Percentiles rank a stretch among this genome's conserved stretches.
These are phyloP conservation scores for Aureobasidium melanogenum DNA, from an alignment of 2,329 filamentous ascomycete species.

Conservation along the genomic window DNA sequence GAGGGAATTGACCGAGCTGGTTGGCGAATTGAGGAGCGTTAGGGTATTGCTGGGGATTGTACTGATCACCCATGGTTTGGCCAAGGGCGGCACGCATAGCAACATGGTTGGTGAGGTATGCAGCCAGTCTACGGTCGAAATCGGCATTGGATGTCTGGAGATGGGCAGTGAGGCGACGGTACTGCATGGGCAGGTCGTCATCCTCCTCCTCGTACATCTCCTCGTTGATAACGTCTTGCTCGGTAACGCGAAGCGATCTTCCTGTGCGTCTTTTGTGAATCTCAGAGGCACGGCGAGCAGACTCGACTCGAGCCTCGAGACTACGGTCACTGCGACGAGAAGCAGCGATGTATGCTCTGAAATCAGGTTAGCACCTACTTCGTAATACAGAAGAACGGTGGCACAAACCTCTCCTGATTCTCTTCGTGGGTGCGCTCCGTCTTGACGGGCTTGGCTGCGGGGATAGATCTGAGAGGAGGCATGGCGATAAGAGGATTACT, in stretches of 20 bases:
- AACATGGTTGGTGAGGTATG: slow-evolving; percentile 50
- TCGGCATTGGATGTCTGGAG: slow-evolving; percentile 52
- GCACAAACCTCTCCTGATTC: slow-evolving; percentile 60
- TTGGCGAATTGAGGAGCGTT: slow-evolving; percentile 33
- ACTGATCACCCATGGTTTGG: slow-evolving; percentile 34
- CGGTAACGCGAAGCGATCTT: slow-evolving; percentile 69
- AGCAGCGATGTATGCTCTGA: slow-evolving; percentile 81
- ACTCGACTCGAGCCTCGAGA: slow-evolving; percentile 79
- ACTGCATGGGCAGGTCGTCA: slow-evolving; percentile 63
- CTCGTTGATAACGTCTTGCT: slow-evolving; percentile 79
- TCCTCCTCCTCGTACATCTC: slow-evolving; percentile 97
- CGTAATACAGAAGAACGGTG: neutral
- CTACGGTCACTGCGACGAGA: slow-evolving; percentile 80
- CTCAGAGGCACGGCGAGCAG: slow-evolving; percentile 77
- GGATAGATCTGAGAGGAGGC: slow-evolving; percentile 30
- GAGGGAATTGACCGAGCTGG: slow-evolving; percentile 22
- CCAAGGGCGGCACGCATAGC: slow-evolving; percentile 45
- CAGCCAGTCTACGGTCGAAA: slow-evolving; percentile 54
- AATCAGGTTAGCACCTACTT: neutral
- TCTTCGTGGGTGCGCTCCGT: slow-evolving; percentile 70
- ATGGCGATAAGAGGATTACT: slow-evolving; percentile 15
- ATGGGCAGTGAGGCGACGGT: slow-evolving; percentile 54
- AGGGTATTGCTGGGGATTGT: slow-evolving; percentile 29
- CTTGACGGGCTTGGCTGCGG: slow-evolving; percentile 41
- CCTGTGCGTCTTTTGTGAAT: slow-evolving; percentile 85